Evolutionary conservation across 768 basidiomycete genomes (phyloP), one percentile per base, ranked within the genome.

Genomic region (Calocybe cyanea): DNA sequence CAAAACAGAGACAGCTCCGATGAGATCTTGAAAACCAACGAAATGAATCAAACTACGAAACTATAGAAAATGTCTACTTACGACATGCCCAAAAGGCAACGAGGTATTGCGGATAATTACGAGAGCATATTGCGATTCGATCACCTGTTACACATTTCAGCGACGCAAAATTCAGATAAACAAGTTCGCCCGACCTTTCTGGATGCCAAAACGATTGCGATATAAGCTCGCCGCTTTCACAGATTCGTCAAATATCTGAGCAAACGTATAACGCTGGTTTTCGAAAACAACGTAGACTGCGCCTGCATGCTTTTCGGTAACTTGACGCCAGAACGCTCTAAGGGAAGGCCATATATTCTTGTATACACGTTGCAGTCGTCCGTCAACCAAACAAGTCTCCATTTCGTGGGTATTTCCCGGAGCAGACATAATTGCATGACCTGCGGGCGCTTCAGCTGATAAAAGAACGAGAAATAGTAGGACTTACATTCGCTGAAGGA

Each of bases 271-370:
- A 6, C 76, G 63, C 38, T 75, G 66, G 1, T 63, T 56, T 53
- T 78, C 78, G 53, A 72, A 78, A 11, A 81, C 71, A 41, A 78
- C 48, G 53, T 78, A 81, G 1, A 69, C 65, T 15, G 60, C 59
- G 43, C 73, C 60, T 38, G 46, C 56, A 47, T 73, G 70, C 40
- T 67, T 51, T 31, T 64, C 42, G 2, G 63, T 57, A 0, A 61
- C 49, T 50, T 57, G 58, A 7, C 73, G 59, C 77, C 78, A 81
- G 57, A 80, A 75, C 14, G 56, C 58, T 8, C 78, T 70, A 9
- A 77, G 54, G 2, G 73, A 72, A 0, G 73, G 72, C 64, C 65
- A 76, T 9, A 75, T 58, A 42, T 76, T 70, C 61, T 78, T 79
- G 63, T 77, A 83, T 3, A 75, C 73, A 11, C 71, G 69, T 41